These are phyloP conservation scores for Ilyonectria robusta DNA, from an alignment of 2,329 filamentous ascomycete genomes.

Conservation along the genomic window DNA sequence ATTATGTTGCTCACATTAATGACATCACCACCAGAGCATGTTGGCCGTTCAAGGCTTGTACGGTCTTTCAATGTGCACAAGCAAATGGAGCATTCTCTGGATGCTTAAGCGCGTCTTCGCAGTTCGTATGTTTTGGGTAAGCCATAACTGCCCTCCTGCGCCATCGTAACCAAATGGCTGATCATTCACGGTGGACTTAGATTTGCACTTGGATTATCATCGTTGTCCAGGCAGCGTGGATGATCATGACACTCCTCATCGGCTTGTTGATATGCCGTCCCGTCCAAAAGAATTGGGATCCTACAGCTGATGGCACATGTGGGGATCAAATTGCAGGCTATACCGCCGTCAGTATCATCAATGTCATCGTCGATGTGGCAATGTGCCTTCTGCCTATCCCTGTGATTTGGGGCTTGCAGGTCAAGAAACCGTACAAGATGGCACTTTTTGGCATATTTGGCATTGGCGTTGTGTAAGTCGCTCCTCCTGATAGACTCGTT, in stretches of 20 bases:
- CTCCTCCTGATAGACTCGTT: not conserved
- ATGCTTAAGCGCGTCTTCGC: slow-evolving; percentile 36
- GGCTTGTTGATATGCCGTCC: slow-evolving; percentile 47
- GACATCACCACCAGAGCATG: slow-evolving; percentile 19
- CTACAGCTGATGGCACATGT: slow-evolving; percentile 51
- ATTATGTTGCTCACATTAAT: not conserved
- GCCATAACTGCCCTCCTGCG: not conserved
- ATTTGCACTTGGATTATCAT: slow-evolving; percentile 49
- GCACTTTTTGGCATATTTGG: slow-evolving; percentile 49
- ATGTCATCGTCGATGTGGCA: slow-evolving; percentile 56
- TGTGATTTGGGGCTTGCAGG: slow-evolving; percentile 55
- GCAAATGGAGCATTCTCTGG: slow-evolving; percentile 38
- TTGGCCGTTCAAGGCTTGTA: slow-evolving; percentile 34
- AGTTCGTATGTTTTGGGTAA: slow-evolving; percentile 27
- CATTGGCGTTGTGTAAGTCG: slow-evolving; percentile 47
- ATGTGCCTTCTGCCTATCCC: slow-evolving; percentile 57
- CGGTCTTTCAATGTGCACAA: slow-evolving; percentile 33
- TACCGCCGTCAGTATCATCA: slow-evolving; percentile 57
- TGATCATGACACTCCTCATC: slow-evolving; percentile 45
- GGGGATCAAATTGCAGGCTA: slow-evolving; percentile 55
- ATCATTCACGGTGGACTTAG: slow-evolving; percentile 21
- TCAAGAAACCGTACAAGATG: slow-evolving; percentile 50
- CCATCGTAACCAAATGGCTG: not conserved
- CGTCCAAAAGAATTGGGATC: slow-evolving; percentile 46
- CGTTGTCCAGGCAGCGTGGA: slow-evolving; percentile 50